These are phyloP conservation scores for Cadophora malorum DNA, from an alignment of 2,329 filamentous ascomycete genomes.

Conservation along the genomic window DNA sequence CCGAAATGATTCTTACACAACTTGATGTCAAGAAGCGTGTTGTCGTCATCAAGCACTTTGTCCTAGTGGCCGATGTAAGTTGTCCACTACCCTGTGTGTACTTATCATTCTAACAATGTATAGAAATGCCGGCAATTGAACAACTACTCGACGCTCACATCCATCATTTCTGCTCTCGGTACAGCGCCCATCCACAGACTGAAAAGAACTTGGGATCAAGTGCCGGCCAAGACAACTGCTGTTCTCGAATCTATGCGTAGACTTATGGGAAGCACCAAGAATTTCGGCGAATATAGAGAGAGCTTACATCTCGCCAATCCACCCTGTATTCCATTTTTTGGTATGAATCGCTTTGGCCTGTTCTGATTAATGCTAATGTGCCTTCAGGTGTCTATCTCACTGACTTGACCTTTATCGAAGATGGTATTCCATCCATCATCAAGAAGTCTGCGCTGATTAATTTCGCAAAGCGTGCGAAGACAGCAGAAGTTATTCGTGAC, in stretches of 20 bases:
- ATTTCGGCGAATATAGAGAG: constrained; percentile 96
- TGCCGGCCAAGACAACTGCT: constrained; percentile 81
- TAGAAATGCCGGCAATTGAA: constrained; percentile 93
- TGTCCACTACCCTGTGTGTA: constrained; percentile 11
- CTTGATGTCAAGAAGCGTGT: constrained; percentile 94
- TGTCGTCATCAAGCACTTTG: constrained; percentile 98
- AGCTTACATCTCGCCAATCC: constrained; percentile 91
- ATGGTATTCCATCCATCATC: constrained; percentile 94
- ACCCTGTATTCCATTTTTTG: constrained; percentile 97
- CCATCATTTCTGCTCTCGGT: constrained; percentile 93
- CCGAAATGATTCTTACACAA: constrained; percentile 97
- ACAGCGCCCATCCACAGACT: constrained; percentile 95
- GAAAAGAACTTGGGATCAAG: constrained; percentile 91
- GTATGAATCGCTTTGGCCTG: constrained; percentile 56
- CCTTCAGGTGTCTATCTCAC: constrained; percentile 87
- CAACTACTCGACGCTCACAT: constrained; percentile 97
- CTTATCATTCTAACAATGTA: constrained; percentile 38
- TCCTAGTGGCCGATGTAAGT: constrained; percentile 91
- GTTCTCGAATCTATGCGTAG: constrained; percentile 90
- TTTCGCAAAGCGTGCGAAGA: constrained; percentile 97
- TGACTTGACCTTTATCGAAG: constrained; percentile 97
- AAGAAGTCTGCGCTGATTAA: constrained; percentile 98
- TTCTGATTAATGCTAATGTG: constrained; percentile 26
- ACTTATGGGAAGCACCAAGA: constrained; percentile 96
- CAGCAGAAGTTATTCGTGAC: constrained; percentile 95